These are phyloP conservation scores for Penicillium odoratum DNA, from an alignment of 495 filamentous ascomycete species.

Conservation along the genomic window DNA sequence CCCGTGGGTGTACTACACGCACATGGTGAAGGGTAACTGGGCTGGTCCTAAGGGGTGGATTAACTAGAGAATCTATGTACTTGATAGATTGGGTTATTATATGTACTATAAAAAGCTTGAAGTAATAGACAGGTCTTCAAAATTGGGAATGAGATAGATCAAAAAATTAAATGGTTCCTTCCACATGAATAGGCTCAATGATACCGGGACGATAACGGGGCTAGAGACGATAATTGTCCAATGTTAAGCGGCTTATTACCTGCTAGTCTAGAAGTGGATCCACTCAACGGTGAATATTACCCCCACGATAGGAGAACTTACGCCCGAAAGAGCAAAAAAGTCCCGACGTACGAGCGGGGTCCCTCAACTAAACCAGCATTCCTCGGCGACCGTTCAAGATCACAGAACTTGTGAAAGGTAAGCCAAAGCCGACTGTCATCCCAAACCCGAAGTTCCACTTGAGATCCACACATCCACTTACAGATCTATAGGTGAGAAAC, in stretches of 20 bases:
- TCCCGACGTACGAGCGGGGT: conserved; percentile 5
- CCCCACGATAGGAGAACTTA: conserved; percentile 7
- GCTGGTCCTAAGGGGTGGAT: conserved; percentile 58
- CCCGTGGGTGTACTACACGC: conserved; percentile 62
- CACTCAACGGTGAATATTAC: conserved; percentile 2
- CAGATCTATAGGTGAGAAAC: neutral
- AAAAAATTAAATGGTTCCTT: neutral
- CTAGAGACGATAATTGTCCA: neutral
- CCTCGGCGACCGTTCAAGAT: neutral
- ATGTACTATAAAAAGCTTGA: conserved; percentile 2
- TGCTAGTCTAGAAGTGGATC: neutral
- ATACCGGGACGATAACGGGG: neutral
- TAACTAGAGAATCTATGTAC: conserved; percentile 8
- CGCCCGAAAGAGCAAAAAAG: conserved; percentile 23
- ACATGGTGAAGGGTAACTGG: conserved; percentile 64
- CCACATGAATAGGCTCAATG: neutral
- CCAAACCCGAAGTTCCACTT: neutral
- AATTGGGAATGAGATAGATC: neutral
- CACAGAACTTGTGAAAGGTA: neutral
- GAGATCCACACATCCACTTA: neutral
- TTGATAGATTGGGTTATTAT: neutral
- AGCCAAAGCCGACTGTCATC: neutral
- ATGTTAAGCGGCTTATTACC: neutral
- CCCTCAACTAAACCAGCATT: neutral
- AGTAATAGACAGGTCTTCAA: neutral